Base-by-base conservation (phyloP, 1,284 basidiomycete species). In the Cryptococcus maquisensis region DNA sequence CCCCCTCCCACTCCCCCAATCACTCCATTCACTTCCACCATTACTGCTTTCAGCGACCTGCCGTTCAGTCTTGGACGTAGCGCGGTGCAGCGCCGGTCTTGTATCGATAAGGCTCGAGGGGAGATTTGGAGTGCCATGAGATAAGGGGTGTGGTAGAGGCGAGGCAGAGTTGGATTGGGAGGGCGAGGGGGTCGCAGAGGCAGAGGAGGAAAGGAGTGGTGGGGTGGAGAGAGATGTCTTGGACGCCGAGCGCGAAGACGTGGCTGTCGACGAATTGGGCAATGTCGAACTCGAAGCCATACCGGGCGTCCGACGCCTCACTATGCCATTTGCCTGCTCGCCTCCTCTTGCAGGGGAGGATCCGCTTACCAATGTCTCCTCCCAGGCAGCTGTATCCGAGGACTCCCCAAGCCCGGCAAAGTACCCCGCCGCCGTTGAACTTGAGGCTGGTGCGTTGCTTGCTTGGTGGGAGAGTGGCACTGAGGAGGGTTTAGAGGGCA, bases 41-140 rank as follows among this genome's bases (percentile, higher is more conserved):
- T 60, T 55, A 35, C 62, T 66, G 40, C 64, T 64, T 45, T 67
- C 72, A 10, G 69, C 71, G 6, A 73, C 66, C 48, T 71, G 65
- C 21, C 68, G 57, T 50, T 75, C 72, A 15, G 69, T 66, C 50
- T 72, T 71, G 36, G 62, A 67, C n/a, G 71, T 73, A 24, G 71
- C 41, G 9, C 71, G 60, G 39, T 54, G 56, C 15, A 75, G 54
- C 13, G 60, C 64, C 2, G 73, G 73, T 10, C 71, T 55, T 12
- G 47, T 48, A n/a, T 64, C 61, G 8, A 65, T 15, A 54, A 54
- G 64, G 63, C 4, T 53, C 48, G 20, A 56, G 35, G 10, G 44
- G 20, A 39, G 20, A 35, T 50, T 21, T 5, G 43, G 42, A 26
- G 49, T 54, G 13, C 7, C 5, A 32, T 32, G 28, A 32, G 52